phyloP scores from a whole-genome alignment of 2,329 filamentous ascomycete genomes.

The Fusarium sp. region DNA sequence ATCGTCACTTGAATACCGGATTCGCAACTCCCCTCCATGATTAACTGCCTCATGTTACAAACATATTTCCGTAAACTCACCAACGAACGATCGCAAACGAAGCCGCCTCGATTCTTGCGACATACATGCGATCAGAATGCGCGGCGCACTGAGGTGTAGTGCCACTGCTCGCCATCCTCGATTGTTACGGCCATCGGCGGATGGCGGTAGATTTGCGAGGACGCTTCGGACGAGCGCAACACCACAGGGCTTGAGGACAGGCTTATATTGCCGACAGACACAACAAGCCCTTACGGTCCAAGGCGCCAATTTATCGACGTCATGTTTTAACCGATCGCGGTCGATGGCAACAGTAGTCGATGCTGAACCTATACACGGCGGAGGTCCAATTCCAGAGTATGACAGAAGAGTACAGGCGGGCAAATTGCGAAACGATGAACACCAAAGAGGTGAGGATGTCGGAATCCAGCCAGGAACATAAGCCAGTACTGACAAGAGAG shows the following conservation, averaged over 20 bases:
- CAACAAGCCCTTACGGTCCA: not conserved
- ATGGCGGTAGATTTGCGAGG: constrained; percentile 32
- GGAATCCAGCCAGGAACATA: too few relatives aligned
- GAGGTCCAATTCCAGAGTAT: constrained; percentile 88
- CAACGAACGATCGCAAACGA: constrained; percentile 6
- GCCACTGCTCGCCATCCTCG: constrained; percentile 28
- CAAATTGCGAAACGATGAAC: constrained; percentile 83
- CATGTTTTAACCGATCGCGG: constrained; percentile 26
- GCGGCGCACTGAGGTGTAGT: constrained; percentile 29
- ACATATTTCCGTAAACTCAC: constrained; percentile 12
- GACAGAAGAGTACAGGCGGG: constrained; percentile 81
- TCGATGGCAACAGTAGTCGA: constrained; percentile 46
- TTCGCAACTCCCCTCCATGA: constrained; percentile 40
- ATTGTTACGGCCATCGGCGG: constrained; percentile 19
- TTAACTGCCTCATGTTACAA: constrained; percentile 9
- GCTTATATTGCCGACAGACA: constrained; percentile 9
- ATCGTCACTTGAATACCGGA: constrained; percentile 41
- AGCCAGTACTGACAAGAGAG: constrained; percentile 19
- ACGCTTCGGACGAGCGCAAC: constrained; percentile 38
- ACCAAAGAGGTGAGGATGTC: constrained; percentile 77
- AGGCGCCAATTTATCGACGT: constrained; percentile 10
- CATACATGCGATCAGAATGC: constrained; percentile 30
- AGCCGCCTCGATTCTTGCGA: not conserved
- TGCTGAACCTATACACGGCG: constrained; percentile 45
- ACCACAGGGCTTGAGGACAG: constrained; percentile 9